Evolutionary conservation across 768 basidiomycete species (phyloP), one percentile per base, ranked within the genome.

Genomic region (Russula dissimulans): DNA sequence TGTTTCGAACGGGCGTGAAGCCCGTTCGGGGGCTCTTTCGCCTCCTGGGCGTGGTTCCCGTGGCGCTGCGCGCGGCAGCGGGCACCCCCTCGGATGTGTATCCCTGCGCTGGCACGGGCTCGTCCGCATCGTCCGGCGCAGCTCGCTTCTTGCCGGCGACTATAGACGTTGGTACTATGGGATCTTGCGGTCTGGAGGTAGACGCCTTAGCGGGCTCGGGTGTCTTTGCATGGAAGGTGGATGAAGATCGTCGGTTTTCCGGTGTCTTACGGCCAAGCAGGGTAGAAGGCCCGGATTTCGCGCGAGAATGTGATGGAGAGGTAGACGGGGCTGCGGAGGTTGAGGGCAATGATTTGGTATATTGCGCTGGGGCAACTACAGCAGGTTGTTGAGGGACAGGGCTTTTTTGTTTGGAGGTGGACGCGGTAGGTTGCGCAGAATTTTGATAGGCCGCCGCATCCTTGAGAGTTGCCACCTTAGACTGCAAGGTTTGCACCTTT

Each of bases 91-190:
- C 84, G 0, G 75, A 74, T 41, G 78, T 84, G 74, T 81, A 87
- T 4, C 76, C 85, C 67, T 90, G 87, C 0, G 81, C 78, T 29
- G 87, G 85, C 31, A 86, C 71, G 54, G 65, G 68, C 63, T 77
- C 74, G 52, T 89, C 87, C 63, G 86, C 87, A 65, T 91, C 88
- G 57, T 90, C 89, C 2, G 89, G 89, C 31, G 83, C 85, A 26
- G 82, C 80, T 11, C 89, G 80, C 69, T 90, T 91, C 74, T 83
- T 85, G 34, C 86, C 84, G 32, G 68, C 67, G 14, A 71, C 67
- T 39, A 81, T 78, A 6, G 66, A 60, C 15, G 79, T 71, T 2
- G 76, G 72, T 22, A 26, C 2, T 26, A 74, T 44, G 11, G 55
- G 39, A 26, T 43, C 56, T 31, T 50, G 56, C 15, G 9, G 39